Conservation (phyloP, 139 green algal species). For the Closterium sp. region DNA sequence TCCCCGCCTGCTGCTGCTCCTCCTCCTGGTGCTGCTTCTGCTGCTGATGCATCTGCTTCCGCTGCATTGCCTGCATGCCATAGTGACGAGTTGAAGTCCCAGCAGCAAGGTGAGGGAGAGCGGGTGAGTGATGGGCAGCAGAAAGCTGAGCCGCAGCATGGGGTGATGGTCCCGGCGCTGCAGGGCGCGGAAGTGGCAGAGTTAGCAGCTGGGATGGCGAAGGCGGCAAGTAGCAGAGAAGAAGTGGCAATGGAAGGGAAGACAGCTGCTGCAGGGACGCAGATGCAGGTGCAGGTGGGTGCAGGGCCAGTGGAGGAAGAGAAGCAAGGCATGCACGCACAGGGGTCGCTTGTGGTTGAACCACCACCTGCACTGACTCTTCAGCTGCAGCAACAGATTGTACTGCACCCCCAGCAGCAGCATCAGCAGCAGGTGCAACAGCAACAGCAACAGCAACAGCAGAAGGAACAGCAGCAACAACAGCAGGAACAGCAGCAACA, state of each 20-base stretch:
- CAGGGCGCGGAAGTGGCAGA: not conserved
- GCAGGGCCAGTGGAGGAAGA: not conserved
- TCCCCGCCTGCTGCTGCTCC: not conserved
- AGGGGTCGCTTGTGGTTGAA: too few species aligned
- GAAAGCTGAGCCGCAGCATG: not conserved
- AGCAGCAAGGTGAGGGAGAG: not conserved
- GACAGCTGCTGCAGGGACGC: not conserved
- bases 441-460: constrained; percentile 3
- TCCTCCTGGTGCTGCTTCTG: not conserved
- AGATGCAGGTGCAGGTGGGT: not conserved
- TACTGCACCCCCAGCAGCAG: not conserved
- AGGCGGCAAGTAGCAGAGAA: not conserved
- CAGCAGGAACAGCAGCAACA: constrained; percentile 2
- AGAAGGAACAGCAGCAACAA: not conserved
- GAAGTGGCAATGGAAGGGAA: not conserved
- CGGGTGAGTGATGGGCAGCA: not conserved
- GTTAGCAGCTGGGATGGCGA: not conserved
- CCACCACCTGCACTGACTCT: not conserved
- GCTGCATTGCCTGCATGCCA: not conserved
- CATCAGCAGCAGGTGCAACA: not conserved
- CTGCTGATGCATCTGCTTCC: not conserved
- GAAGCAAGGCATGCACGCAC: not conserved
- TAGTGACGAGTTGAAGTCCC: not conserved
- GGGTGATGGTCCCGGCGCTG: not conserved
- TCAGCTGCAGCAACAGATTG: not conserved